Percentiles rank a stretch among this genome's conserved stretches.
phyloP scores from a whole-genome alignment of 148 eudicot species.

The Camellia lanceoleosa region DNA sequence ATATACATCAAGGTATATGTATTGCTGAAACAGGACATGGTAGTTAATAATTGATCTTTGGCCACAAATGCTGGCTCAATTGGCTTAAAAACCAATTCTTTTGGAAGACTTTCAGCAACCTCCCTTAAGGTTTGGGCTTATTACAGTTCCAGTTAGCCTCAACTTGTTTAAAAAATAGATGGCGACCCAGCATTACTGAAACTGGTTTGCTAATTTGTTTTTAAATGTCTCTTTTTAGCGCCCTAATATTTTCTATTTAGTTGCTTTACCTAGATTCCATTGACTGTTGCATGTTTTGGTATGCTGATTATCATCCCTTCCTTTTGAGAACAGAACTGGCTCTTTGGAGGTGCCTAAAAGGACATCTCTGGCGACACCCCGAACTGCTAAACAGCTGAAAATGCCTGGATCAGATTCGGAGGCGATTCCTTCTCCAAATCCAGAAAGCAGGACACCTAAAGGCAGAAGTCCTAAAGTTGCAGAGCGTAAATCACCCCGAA shows the following conservation, averaged over 20 bases:
- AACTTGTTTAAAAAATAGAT: not conserved
- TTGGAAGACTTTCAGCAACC: not conserved
- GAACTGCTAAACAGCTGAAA: slow-evolving; percentile 44
- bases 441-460: slow-evolving; percentile 44
- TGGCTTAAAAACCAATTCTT: too few species aligned
- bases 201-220: not conserved
- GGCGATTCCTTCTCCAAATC: slow-evolving; percentile 40
- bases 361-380: slow-evolving; percentile 44
- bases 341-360: slow-evolving; percentile 46
- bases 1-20: not conserved
- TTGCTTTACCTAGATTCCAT: not conserved
- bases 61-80: too few species aligned
- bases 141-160: not conserved
- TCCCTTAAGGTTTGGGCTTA: not conserved
- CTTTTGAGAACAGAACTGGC: slow-evolving; percentile 36
- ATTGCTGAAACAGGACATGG: not conserved
- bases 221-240: not conserved
- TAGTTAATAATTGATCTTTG: not conserved
- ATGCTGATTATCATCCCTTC: not conserved
- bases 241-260: not conserved
- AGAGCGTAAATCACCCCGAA: slow-evolving; percentile 55
- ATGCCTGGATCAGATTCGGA: slow-evolving; percentile 46
- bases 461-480: slow-evolving; percentile 51
- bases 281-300: not conserved
- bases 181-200: not conserved